Conservation (phyloP, 2,329 filamentous ascomycete species). For the Onygenales sp. region DNA sequence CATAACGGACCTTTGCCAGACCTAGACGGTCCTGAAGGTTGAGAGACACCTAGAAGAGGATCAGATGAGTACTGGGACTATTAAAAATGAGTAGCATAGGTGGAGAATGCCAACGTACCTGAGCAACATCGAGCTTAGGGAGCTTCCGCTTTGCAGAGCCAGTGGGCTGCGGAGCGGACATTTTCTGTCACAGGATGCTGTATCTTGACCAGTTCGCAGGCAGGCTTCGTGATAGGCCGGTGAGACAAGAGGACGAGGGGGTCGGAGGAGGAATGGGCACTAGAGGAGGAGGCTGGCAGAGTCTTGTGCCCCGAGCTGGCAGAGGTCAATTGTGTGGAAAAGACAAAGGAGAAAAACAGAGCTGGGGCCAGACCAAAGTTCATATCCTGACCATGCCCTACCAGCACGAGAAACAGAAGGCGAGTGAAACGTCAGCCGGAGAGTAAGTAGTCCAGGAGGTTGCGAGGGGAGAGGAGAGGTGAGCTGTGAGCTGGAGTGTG, state of each 20-base stretch:
- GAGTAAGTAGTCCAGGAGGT: background rate
- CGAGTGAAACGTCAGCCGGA: background rate
- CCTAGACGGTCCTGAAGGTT: constrained; percentile 88
- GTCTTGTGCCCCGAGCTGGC: constrained; percentile 9
- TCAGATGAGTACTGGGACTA: too few species aligned
- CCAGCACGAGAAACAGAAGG: background rate
- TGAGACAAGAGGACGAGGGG: constrained; percentile 9
- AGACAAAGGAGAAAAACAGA: constrained; percentile 2
- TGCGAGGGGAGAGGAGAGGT: background rate
- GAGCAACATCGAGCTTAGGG: constrained; percentile 33
- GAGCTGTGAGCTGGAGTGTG: background rate
- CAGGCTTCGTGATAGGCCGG: background rate
- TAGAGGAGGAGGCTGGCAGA: background rate
- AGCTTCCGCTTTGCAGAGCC: constrained; percentile 28
- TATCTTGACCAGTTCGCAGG: background rate
- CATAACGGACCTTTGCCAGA: constrained; percentile 93
- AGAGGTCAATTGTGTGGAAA: constrained; percentile 1
- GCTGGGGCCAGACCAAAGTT: background rate
- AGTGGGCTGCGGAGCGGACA: constrained; percentile 22
- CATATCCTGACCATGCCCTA: background rate
- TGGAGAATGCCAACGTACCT: constrained; percentile 20
- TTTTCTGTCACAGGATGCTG: constrained; percentile 10
- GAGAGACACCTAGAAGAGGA: constrained; percentile 65
- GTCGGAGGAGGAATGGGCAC: background rate
- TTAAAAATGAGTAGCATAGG: background rate